phyloP scores from a whole-genome alignment of 805 yeast species.

The Kuraishia floccosa region DNA sequence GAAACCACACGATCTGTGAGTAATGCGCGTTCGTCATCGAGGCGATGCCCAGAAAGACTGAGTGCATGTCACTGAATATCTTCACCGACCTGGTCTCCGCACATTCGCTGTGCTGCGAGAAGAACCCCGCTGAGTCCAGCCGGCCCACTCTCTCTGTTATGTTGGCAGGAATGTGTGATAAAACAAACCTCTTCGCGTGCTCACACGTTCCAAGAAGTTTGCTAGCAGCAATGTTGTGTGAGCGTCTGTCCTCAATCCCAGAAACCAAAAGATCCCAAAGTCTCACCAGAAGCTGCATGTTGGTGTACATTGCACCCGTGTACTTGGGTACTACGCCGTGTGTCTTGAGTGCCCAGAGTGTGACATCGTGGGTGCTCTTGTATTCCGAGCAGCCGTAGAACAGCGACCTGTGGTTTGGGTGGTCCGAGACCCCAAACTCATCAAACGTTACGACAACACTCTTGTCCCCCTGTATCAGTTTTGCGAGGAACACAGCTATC shows the following conservation, averaged over 20 bases:
- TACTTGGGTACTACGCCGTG: constrained; percentile 31
- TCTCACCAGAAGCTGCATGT: constrained; percentile 13
- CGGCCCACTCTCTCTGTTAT: not conserved
- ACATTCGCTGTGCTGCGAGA: not conserved
- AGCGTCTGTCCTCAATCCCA: not conserved
- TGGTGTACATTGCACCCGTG: constrained; percentile 31
- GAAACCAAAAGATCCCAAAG: constrained; percentile 1
- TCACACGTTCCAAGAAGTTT: not conserved
- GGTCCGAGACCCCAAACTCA: constrained; percentile 48
- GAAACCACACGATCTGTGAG: constrained; percentile 92
- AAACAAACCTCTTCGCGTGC: not conserved
- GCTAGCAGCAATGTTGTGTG: no score
- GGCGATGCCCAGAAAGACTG: constrained; percentile 31
- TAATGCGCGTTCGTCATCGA: constrained; percentile 79
- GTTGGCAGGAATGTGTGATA: not conserved
- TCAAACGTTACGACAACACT: constrained; percentile 1
- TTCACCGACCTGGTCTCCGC: constrained; percentile 15
- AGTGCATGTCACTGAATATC: constrained; percentile 26
- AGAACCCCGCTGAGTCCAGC: no score
- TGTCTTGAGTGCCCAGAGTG: constrained; percentile 17
- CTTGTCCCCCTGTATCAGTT: constrained; percentile 2
- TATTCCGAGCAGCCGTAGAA: constrained; percentile 25
- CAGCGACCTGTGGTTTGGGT: constrained; percentile 74
- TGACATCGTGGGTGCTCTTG: constrained; percentile 2
- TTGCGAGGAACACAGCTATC: constrained; percentile 25